Base-by-base conservation (phyloP, 179 eudicot species). In the Pouteria campechiana region DNA sequence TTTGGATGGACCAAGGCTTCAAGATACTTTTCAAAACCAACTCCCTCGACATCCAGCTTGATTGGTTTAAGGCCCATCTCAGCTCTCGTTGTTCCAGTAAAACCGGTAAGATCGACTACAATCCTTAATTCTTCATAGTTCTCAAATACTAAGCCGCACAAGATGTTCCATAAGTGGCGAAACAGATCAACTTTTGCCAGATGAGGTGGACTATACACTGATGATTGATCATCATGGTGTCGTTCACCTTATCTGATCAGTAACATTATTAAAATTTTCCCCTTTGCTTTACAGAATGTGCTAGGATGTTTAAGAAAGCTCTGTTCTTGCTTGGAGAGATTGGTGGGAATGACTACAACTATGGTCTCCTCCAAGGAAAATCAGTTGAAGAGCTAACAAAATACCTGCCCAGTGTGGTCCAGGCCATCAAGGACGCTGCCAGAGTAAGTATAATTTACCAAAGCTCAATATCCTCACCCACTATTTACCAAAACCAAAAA, bases 261-360 rank as follows among this genome's bases (percentile, higher is more conserved):
- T n/a, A n/a, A n/a, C n/a, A n/a, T n/a, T n/a, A n/a, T n/a, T n/a
- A n/a, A n/a, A n/a, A n/a, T n/a, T n/a, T n/a, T n/a, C n/a, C n/a
- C n/a, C n/a, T n/a, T n/a, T 16, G 40, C 3, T 35, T 44, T 6
- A 9, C 64, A 81, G 92, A 72, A 4, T 78, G 92, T 64, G 52
- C 49, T 8, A 50, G 48, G 24, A 63, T 57, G 27, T 81, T 81
- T 38, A 67, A 59, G 53, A 65, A 27, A 52, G 74, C 79, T 1
- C 71, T 78, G 5, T 77, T 81, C 52, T 38, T 81, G 0, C 60
- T 81, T 58, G 92, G 92, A 17, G 92, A 81, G 60, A 78, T 81
- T 7, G 92, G 15, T 20, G 3, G 48, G 7, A 44, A 44, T 7
- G 48, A 44, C 19, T 44, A 44, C 12, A 44, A 44, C 11, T 43